phyloP scores from a whole-genome alignment of 139 green algal genomes.

The Chlamydomonas incerta region DNA sequence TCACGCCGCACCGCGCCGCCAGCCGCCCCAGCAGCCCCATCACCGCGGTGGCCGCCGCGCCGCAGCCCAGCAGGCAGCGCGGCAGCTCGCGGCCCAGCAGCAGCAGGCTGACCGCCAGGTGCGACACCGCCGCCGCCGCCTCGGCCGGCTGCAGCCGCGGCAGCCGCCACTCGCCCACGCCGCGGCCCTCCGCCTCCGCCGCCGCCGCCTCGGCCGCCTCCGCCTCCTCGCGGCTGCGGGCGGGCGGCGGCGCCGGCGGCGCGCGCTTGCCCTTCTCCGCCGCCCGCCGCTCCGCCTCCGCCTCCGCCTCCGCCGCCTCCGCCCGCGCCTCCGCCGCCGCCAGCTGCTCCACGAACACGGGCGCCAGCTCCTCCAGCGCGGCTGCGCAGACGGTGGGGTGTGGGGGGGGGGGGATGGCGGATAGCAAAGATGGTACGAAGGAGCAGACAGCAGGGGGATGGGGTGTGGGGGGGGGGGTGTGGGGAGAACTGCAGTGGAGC shows the following conservation, averaged over 20 bases:
- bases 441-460: too few species aligned
- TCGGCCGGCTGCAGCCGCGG: not conserved
- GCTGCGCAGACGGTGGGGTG: not conserved
- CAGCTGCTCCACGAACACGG: conserved; percentile 23
- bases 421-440: too few species aligned
- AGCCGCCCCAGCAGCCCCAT: conserved; percentile 30
- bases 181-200: conserved; percentile 25
- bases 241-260: not conserved
- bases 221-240: not conserved
- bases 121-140: not conserved
- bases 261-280: not conserved
- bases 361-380: conserved; percentile 16
- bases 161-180: conserved; percentile 28
- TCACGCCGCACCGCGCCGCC: not conserved
- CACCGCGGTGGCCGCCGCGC: conserved; percentile 17
- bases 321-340: not conserved
- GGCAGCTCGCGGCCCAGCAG: conserved; percentile 26
- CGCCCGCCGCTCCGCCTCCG: not conserved
- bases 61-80: conserved; percentile 28
- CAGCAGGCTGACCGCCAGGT: conserved; percentile 13
- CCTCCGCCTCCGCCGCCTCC: not conserved
- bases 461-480: not conserved
- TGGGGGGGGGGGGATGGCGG: not conserved
- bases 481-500: not conserved
- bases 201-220: not conserved